Base-by-base conservation (phyloP, 2,329 filamentous ascomycete species). In the Cercospora zeina region DNA sequence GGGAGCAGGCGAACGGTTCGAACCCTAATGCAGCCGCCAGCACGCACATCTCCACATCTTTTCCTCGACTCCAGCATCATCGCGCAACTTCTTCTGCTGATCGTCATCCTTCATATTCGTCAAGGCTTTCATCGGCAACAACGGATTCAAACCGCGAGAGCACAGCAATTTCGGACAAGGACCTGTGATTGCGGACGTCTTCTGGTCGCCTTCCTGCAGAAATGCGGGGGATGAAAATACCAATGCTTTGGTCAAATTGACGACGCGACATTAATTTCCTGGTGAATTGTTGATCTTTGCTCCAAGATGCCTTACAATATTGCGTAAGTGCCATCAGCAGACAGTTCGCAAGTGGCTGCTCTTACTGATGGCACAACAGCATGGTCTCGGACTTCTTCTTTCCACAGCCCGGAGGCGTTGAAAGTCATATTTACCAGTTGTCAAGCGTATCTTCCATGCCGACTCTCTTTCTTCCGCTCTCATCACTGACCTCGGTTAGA, bases 301-400 rank as follows among this genome's bases (percentile, higher is more conserved):
- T 42, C 31, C 62, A 70, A 63, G 21, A 89, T 89, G 87, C 82
- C 85, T 58, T 89, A 89, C 80, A 88, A 88, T 70, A 89, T 89
- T 74, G 86, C 87, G 85, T 87, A 77, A 70, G 84, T 65, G 11
- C 31, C 37, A 8, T 34, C 8, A 21, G 8, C n/a, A 13, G 16
- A 58, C n/a, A 36, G 11, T 11, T 3, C 36, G 53, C 39, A 24
- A 9, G 13, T 16, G 7, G 7, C 14, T 4, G 21, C 14, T 13
- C 24, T 4, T n/a, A 14, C 42, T 47, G 42, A 47, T 14, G 13
- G 14, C 13, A 11, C 11, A 24, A 21, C 68, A 87, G 85, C 63
- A 99, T 99, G 95, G 90, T 97, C 76, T 93, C 93, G 84, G 95
- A 99, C 82, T 97, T 96, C 84, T 99, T 99, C 87, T 99, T 96